These are phyloP conservation scores for Pyronema domesticum DNA, from an alignment of 495 filamentous ascomycete genomes.

Conservation along the genomic window DNA sequence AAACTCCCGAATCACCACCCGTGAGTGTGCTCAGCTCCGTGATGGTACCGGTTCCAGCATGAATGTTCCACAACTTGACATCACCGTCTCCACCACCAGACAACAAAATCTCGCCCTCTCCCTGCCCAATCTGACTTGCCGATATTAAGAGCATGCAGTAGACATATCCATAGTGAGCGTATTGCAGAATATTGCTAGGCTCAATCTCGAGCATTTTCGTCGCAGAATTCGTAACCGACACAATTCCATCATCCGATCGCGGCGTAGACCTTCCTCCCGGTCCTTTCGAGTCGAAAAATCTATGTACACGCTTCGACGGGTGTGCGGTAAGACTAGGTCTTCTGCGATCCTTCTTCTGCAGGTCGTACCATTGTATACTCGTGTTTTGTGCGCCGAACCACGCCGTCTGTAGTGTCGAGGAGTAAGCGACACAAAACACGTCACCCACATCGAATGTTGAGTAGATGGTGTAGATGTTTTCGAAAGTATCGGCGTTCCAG, in stretches of 20 bases:
- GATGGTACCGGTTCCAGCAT: conserved; percentile 33
- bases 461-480: conserved; percentile 72
- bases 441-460: conserved; percentile 90
- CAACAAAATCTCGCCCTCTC: conserved; percentile 54
- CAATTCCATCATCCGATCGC: conserved; percentile 29
- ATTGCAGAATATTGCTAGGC: conserved; percentile 61
- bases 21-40: conserved; percentile 48
- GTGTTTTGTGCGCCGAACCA: conserved; percentile 93
- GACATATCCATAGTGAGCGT: conserved; percentile 86
- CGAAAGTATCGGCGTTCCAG: conserved; percentile 45
- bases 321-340: conserved; percentile 46
- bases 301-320: conserved; percentile 64
- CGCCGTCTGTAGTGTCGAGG: conserved; percentile 52
- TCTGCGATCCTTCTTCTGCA: conserved; percentile 30
- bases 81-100: conserved; percentile 87
- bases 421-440: conserved; percentile 83
- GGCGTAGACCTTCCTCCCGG: conserved; percentile 58
- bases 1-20: conserved; percentile 58
- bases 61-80: conserved; percentile 65
- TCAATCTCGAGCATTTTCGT: conserved; percentile 61
- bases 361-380: conserved; percentile 53
- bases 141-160: conserved; percentile 83
- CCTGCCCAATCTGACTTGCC: conserved; percentile 11
- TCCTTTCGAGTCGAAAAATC: conserved; percentile 85
- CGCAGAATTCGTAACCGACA: conserved; percentile 26